Percentiles rank a stretch among this genome's conserved stretches.
phyloP scores from a whole-genome alignment of 495 filamentous ascomycete species.

The Podospora fimiseda region DNA sequence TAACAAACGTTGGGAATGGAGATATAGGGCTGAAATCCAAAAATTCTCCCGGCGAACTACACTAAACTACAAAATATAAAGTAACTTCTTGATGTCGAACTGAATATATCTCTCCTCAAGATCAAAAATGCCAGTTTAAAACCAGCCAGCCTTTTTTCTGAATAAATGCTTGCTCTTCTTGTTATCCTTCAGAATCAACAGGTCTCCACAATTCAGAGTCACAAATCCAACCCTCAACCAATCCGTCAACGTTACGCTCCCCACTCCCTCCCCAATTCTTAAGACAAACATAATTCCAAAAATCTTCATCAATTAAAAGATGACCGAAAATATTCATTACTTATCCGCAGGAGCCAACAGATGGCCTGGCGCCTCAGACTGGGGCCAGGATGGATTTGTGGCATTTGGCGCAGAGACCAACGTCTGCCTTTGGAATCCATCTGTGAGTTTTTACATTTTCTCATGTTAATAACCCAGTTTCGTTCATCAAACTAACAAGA shows the following conservation, averaged over 20 bases:
- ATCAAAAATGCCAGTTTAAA: no score
- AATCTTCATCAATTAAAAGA: no score
- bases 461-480: background rate
- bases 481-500: background rate
- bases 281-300: no score
- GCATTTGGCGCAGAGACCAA: constrained; percentile 88
- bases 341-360: constrained; percentile 85
- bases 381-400: constrained; percentile 67
- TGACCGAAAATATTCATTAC: constrained; percentile 43
- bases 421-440: constrained; percentile 81
- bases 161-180: no score
- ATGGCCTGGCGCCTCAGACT: constrained; percentile 84
- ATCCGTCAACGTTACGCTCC: background rate
- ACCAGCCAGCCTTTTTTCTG: background rate
- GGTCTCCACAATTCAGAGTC: constrained; percentile 1
- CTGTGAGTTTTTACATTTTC: constrained; percentile 48
- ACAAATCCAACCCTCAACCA: background rate
- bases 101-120: no score
- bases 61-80: no score
- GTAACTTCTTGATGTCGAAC: no score
- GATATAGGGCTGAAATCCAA: no score
- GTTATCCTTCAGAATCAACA: no score
- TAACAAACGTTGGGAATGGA: no score
- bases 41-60: no score
- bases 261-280: background rate